phyloP scores from a whole-genome alignment of 371 early-diverging fungal species.

The Coemansia sp. region DNA sequence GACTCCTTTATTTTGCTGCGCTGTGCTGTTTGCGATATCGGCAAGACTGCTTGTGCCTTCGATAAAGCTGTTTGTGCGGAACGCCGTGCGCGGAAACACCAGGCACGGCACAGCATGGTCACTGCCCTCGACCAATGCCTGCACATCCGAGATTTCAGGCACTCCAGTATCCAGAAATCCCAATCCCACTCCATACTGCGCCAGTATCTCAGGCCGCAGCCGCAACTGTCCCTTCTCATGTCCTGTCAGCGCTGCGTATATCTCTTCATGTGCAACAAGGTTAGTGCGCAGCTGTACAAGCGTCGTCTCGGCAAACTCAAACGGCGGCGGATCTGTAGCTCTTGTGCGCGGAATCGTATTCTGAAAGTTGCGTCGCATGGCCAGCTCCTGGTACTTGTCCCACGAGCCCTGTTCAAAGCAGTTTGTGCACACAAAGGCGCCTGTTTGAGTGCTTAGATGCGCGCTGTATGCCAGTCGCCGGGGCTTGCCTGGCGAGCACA shows the following conservation, averaged over 20 bases:
- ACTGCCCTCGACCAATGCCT: conserved; percentile 16
- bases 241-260: conserved; percentile 40
- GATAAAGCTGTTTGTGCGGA: conserved; percentile 51
- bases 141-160: conserved; percentile 19
- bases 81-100: conserved; percentile 51
- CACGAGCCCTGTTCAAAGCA: conserved; percentile 54
- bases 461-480: conserved; percentile 53
- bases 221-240: conserved; percentile 34
- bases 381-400: conserved; percentile 51
- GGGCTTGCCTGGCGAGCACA: conserved; percentile 53
- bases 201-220: conserved; percentile 33
- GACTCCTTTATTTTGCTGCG: not conserved
- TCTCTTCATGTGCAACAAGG: conserved; percentile 28
- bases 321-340: conserved; percentile 29
- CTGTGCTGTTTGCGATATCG: not conserved
- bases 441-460: conserved; percentile 44
- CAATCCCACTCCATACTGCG: conserved; percentile 47
- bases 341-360: conserved; percentile 42
- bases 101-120: conserved; percentile 34
- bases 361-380: conserved; percentile 37
- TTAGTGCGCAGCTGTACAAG: conserved; percentile 24
- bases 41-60: not conserved
- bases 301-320: conserved; percentile 26
- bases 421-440: conserved; percentile 48
- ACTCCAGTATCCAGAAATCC: conserved; percentile 26